Percentiles rank a stretch among this genome's conserved stretches.
These are phyloP conservation scores for Podospora tetraspora DNA, from an alignment of 495 filamentous ascomycete genomes.

Conservation along the genomic window DNA sequence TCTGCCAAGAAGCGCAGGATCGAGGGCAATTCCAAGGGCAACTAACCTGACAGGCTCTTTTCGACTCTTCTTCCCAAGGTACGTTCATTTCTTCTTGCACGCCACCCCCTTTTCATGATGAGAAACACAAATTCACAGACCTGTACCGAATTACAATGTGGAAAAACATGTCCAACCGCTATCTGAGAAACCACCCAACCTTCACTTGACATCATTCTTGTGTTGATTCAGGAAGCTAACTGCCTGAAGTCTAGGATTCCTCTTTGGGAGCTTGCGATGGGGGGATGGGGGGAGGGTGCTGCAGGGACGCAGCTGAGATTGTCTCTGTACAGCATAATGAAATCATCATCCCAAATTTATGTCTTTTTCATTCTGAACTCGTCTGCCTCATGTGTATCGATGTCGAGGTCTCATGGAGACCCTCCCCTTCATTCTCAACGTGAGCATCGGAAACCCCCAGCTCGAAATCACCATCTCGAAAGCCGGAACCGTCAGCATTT, in stretches of 20 bases:
- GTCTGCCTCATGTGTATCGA: neutral
- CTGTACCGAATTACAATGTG: constrained; percentile 69
- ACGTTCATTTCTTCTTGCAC: constrained; percentile 28
- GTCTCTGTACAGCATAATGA: neutral
- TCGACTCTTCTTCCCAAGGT: constrained; percentile 17
- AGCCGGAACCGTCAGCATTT: too few relatives aligned
- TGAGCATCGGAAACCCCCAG: neutral
- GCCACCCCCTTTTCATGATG: constrained; percentile 48
- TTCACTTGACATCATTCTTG: constrained; percentile 6
- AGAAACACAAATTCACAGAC: constrained; percentile 68
- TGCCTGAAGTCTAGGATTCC: neutral
- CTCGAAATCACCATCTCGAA: neutral
- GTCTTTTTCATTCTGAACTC: neutral
- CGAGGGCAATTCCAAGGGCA: constrained; percentile 1
- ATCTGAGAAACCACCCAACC: constrained; percentile 52
- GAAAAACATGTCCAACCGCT: constrained; percentile 69
- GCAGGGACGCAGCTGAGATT: neutral
- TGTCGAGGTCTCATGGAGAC: neutral
- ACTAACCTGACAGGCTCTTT: neutral
- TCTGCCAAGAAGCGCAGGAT: constrained; percentile 46
- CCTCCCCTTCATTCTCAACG: neutral
- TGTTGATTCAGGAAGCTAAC: constrained; percentile 23
- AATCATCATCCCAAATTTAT: neutral
- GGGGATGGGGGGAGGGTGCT: neutral
- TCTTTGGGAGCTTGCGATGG: neutral